phyloP scores from a whole-genome alignment of 805 yeast species.

The Candida chilensis region DNA sequence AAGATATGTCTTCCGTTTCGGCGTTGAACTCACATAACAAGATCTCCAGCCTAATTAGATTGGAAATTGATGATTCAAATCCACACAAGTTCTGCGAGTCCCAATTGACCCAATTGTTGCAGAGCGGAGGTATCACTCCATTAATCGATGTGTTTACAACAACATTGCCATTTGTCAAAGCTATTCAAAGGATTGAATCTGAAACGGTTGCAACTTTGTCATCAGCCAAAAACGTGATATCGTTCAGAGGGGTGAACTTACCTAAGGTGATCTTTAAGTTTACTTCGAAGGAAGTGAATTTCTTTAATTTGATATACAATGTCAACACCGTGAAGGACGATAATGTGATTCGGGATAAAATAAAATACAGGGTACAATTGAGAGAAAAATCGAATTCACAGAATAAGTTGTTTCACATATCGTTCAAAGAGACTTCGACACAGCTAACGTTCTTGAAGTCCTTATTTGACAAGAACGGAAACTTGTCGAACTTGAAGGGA shows the following conservation, averaged over 20 bases:
- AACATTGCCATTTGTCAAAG: constrained; percentile 7
- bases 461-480: background rate
- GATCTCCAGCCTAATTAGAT: constrained; percentile 9
- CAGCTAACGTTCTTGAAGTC: background rate
- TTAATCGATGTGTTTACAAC: constrained; percentile 5
- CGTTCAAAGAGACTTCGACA: background rate
- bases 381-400: constrained; percentile 8
- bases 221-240: constrained; percentile 10
- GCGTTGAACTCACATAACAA: constrained; percentile 4
- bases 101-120: constrained; percentile 10
- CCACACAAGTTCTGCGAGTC: constrained; percentile 15
- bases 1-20: constrained; percentile 1
- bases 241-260: constrained; percentile 3
- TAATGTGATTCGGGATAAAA: constrained; percentile 10
- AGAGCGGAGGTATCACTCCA: background rate
- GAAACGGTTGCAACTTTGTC: constrained; percentile 17
- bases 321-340: constrained; percentile 10
- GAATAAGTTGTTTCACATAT: background rate
- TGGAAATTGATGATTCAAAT: constrained; percentile 5
- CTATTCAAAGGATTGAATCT: constrained; percentile 12
- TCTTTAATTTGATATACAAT: background rate
- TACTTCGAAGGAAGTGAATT: constrained; percentile 5
- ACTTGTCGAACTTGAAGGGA: constrained; percentile 3
- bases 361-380: constrained; percentile 10
- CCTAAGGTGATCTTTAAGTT: constrained; percentile 4